A percentile compares a stretch with the other conserved stretches of the same genome.
phyloP scores from a whole-genome alignment of 148 eudicot genomes.

The Camellia sinensis region DNA sequence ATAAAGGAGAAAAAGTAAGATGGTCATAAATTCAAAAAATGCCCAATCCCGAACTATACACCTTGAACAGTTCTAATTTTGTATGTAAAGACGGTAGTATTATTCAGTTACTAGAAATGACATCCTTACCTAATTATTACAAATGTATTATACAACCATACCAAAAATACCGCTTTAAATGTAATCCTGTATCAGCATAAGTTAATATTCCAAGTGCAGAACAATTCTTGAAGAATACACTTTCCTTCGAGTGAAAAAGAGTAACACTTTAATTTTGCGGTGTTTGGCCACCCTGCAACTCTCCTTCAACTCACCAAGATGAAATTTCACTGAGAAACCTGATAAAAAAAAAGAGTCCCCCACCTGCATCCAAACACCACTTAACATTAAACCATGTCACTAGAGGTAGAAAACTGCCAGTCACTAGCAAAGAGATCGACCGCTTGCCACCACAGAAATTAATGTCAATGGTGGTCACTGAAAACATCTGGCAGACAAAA shows the following conservation, averaged over 20 bases:
- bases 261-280: not conserved
- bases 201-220: not conserved
- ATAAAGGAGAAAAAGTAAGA: no score
- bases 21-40: no score
- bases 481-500: not conserved
- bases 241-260: not conserved
- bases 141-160: no score
- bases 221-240: not conserved
- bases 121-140: no score
- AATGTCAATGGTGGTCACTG: not conserved
- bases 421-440: conserved; percentile 1
- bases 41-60: no score
- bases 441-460: not conserved
- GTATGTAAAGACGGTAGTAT: no score
- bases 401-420: not conserved
- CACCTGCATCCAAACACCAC: not conserved
- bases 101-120: no score
- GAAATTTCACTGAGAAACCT: not conserved
- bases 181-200: no score
- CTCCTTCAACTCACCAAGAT: not conserved
- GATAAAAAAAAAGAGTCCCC: not conserved
- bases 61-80: no score
- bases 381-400: not conserved
- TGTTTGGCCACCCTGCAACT: not conserved
- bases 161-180: no score